Evolutionary conservation across 805 yeast genomes (phyloP).

Genomic region (Saccharomycopsis sp.): DNA sequence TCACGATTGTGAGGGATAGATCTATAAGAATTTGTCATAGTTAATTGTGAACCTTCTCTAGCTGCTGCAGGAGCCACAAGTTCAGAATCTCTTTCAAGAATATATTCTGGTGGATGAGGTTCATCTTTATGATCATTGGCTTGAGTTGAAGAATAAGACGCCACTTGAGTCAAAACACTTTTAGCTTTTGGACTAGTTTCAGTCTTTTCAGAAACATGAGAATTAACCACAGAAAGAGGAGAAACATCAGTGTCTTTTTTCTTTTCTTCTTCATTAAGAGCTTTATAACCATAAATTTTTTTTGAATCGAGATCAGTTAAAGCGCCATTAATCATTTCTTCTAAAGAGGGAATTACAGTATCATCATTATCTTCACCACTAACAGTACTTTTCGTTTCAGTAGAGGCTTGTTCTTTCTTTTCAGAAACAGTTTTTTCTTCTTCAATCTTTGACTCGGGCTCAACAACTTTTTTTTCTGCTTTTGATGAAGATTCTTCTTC

Average conservation of each 20-base stretch:
- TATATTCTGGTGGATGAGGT: slow-evolving; percentile 25
- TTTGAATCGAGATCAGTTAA: slow-evolving; percentile 10
- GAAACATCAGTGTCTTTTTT: background rate
- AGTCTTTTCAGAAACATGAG: background rate
- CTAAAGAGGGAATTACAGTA: slow-evolving; percentile 11
- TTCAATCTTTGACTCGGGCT: background rate
- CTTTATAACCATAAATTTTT: slow-evolving; percentile 10
- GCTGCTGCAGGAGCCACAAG: slow-evolving; percentile 36
- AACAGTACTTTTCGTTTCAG: no score
- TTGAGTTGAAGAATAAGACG: slow-evolving; percentile 11
- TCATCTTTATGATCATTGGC: slow-evolving; percentile 9
- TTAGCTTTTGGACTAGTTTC: background rate
- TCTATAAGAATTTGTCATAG: slow-evolving; percentile 13
- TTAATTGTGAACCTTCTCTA: slow-evolving; percentile 27
- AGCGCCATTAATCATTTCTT: slow-evolving; percentile 16
- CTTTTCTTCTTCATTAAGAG: background rate
- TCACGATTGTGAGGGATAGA: slow-evolving; percentile 12
- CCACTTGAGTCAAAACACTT: slow-evolving; percentile 3
- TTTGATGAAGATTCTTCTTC: background rate
- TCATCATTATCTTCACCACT: background rate
- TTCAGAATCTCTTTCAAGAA: slow-evolving; percentile 29
- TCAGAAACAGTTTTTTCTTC: background rate
- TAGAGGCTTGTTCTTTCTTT: no score
- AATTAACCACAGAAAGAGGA: background rate
- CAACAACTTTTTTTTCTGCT: background rate